Base-by-base conservation (phyloP, 805 yeast genomes). In the Zygoascus ofunaensis region DNA sequence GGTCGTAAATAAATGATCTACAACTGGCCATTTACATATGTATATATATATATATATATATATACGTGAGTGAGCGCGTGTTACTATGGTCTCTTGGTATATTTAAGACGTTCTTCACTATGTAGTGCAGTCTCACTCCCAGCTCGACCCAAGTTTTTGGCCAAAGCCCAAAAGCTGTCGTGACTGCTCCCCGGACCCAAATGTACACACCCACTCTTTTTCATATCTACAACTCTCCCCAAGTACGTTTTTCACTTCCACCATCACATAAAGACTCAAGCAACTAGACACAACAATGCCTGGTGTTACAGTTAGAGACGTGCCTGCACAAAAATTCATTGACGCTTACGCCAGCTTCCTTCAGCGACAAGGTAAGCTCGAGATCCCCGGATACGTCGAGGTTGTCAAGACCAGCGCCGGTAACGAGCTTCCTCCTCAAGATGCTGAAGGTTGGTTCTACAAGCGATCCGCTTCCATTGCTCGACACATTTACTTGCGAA, bases 281-380 rank as follows among this genome's bases (percentile, higher is more conserved):
- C 41, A 23, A 26, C 15, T 23, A 26, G 30, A 38, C 26, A 39
- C 12, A 39, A 53, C 43, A 44, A 87, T 87, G 95, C 83, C 94
- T 80, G 95, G 95, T 85, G 89, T 82, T 80, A 81, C 95, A 77
- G 95, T 87, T 73, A 86, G 96, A 84, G 98, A 92, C 97, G 98
- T 92, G 76, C 96, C 97, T 77, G 98, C 98, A 74, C 97, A 92
- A 84, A 94, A 86, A 61, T 92, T 92, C 79, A 90, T 92, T 76
- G 87, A 87, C 80, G 95, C 97, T 76, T 92, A 92, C 81, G 97
- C 98, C 67, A 85, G 85, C 71, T 92, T 92, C 86, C 85, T 92
- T 76, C 97, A 92, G 80, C 87, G 97, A 77, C 98, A 94, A 80
- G 98, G 97, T 81, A 89, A 87, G 76, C 82, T 92, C 70, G 97